Percentiles rank a stretch among this genome's conserved stretches.
Evolutionary conservation across 495 filamentous ascomycete species (phyloP).

Genomic region (Aspergillus bertholletiae): DNA sequence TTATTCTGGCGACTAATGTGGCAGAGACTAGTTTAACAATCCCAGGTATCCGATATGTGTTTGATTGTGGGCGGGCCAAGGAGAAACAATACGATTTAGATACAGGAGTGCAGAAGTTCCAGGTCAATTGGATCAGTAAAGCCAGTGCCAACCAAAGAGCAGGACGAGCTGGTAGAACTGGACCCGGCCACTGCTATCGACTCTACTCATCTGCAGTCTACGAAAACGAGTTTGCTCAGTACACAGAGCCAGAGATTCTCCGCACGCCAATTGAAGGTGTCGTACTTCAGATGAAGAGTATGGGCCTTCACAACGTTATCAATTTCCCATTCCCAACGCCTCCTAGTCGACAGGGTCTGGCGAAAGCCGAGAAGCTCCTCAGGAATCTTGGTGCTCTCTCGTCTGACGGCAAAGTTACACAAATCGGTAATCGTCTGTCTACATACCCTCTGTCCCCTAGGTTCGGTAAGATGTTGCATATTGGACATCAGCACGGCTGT

Average conservation of each 20-base stretch:
- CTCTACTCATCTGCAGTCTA: conserved; percentile 93
- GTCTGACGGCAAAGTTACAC: conserved; percentile 67
- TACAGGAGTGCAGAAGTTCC: conserved; percentile 92
- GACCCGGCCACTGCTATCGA: conserved; percentile 92
- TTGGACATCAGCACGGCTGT: conserved; percentile 80
- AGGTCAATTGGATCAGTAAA: conserved; percentile 96
- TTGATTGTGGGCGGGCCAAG: conserved; percentile 89
- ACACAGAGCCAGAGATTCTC: conserved; percentile 83
- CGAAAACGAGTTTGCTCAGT: conserved; percentile 84
- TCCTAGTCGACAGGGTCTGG: conserved; percentile 73
- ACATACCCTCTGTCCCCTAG: conserved; percentile 86
- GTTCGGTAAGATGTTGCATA: conserved; percentile 83
- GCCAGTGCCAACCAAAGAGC: conserved; percentile 90
- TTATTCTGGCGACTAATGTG: conserved; percentile 94
- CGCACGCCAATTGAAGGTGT: conserved; percentile 90
- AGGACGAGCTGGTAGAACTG: conserved; percentile 92
- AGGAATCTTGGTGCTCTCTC: conserved; percentile 68
- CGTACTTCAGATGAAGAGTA: conserved; percentile 91
- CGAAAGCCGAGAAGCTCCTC: conserved; percentile 82
- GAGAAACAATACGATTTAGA: conserved; percentile 79
- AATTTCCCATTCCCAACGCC: conserved; percentile 98
- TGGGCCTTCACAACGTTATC: conserved; percentile 85
- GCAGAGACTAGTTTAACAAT: conserved; percentile 97
- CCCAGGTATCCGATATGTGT: conserved; percentile 91
- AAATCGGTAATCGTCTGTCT: conserved; percentile 74